Percentiles rank a stretch among this genome's conserved stretches.
phyloP scores from a whole-genome alignment of 2,329 filamentous ascomycete genomes.

The Sporothrix curviconia region DNA sequence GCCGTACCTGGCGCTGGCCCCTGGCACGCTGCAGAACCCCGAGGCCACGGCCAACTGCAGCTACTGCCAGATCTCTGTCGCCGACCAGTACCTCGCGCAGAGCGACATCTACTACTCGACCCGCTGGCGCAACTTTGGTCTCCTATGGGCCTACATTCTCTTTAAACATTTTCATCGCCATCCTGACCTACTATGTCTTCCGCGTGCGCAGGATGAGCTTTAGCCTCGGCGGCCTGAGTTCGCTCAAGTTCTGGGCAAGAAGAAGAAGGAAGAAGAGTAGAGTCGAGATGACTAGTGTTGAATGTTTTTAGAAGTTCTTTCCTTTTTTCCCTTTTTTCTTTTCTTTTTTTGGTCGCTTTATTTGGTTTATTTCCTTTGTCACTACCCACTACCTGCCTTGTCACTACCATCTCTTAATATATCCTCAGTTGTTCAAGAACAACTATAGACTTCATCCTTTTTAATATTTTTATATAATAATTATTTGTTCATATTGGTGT shows the following conservation, averaged over 20 bases:
- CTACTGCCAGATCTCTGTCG: conserved; percentile 60
- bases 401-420: neutral
- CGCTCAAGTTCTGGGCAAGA: conserved; percentile 13
- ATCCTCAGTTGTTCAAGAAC: neutral
- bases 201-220: conserved; percentile 8
- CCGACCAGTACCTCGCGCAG: conserved; percentile 50
- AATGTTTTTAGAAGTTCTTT: neutral
- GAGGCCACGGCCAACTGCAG: conserved; percentile 46
- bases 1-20: conserved; percentile 42
- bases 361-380: neutral
- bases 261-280: neutral
- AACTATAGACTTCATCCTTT: neutral
- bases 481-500: too few relatives aligned
- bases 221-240: too few relatives aligned
- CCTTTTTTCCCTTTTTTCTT: neutral
- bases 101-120: conserved; percentile 47
- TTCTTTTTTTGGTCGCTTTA: neutral
- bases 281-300: neutral
- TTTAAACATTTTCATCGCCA: conserved; percentile 61
- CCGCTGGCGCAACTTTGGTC: conserved; percentile 63
- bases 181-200: conserved; percentile 15
- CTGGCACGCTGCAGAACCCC: conserved; percentile 56
- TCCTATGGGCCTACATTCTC: conserved; percentile 59
- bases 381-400: neutral
- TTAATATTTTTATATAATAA: neutral